phyloP scores from a whole-genome alignment of 1,284 basidiomycete genomes.

The Neolentinus lepideus region DNA sequence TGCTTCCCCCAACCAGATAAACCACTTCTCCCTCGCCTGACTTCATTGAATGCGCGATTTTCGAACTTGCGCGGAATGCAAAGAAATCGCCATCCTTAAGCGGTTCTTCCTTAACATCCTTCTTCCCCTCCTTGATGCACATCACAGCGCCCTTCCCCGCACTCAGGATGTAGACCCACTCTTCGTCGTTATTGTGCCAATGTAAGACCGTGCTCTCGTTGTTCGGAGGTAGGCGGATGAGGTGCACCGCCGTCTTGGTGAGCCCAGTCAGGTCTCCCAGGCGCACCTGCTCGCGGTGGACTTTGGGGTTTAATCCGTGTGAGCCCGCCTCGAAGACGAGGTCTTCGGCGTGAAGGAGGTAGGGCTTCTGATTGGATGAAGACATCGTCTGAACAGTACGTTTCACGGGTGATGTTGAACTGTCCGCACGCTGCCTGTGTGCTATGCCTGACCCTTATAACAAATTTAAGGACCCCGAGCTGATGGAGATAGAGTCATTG shows the following conservation, averaged over 20 bases:
- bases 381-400: too few relatives aligned
- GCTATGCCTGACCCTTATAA: too few relatives aligned
- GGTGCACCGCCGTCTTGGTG: constrained; percentile 18
- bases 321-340: neutral
- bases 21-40: constrained; percentile 15
- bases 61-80: constrained; percentile 17
- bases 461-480: too few relatives aligned
- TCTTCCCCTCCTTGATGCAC: constrained; percentile 8
- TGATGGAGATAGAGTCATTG: too few relatives aligned
- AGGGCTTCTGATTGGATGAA: constrained; percentile 1
- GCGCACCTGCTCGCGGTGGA: constrained; percentile 13
- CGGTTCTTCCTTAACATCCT: constrained; percentile 13
- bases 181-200: constrained; percentile 21
- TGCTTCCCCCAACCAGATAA: constrained; percentile 19
- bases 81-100: constrained; percentile 19
- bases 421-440: too few relatives aligned
- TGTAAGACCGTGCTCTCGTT: constrained; percentile 17
- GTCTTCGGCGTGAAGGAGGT: neutral
- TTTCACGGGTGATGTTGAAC: too few relatives aligned
- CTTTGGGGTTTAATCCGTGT: constrained; percentile 9
- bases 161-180: constrained; percentile 22
- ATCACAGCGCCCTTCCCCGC: constrained; percentile 14
- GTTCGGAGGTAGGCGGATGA: constrained; percentile 16
- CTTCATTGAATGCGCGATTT: constrained; percentile 13
- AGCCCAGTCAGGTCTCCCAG: constrained; percentile 19